Conservation (phyloP, 2,329 filamentous ascomycete species). For the Curvularia hawaiiensis region DNA sequence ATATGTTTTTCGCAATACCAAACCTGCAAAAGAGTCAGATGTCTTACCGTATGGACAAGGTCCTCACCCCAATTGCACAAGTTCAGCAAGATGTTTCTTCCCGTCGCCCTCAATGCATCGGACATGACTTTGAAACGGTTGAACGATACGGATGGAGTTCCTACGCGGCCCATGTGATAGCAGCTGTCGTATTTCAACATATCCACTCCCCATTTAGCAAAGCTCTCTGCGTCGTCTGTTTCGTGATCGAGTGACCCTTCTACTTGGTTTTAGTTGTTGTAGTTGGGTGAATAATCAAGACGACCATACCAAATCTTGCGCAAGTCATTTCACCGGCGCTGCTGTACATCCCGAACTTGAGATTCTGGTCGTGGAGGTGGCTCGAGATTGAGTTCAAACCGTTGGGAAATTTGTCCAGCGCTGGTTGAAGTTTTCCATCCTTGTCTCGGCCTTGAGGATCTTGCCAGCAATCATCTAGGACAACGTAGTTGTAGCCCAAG, state of each 20-base stretch:
- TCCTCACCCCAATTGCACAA: conserved; percentile 47
- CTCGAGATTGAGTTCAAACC: conserved; percentile 62
- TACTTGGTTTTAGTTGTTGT: conserved; percentile 11
- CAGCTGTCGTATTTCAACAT: conserved; percentile 48
- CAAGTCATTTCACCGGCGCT: conserved; percentile 60
- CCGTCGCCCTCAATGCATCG: conserved; percentile 30
- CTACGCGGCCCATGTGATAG: conserved; percentile 38
- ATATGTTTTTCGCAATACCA: not conserved
- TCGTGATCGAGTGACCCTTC: conserved; percentile 36
- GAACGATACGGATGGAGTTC: conserved; percentile 33
- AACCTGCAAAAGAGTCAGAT: not conserved
- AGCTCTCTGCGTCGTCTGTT: conserved; percentile 32
- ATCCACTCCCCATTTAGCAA: conserved; percentile 42
- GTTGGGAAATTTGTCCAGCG: conserved; percentile 63
- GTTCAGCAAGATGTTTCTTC: conserved; percentile 32
- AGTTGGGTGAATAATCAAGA: not conserved
- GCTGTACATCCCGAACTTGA: conserved; percentile 69
- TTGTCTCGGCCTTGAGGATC: conserved; percentile 54
- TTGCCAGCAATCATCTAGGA: conserved; percentile 65
- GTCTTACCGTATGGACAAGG: conserved; percentile 33
- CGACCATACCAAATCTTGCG: conserved; percentile 55
- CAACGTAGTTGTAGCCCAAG: conserved; percentile 55
- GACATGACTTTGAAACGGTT: conserved; percentile 37
- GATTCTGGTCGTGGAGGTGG: conserved; percentile 45
- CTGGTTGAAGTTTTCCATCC: conserved; percentile 44